Evolutionary conservation across 2,329 filamentous ascomycete genomes (phyloP).

Genomic region (Phaeosphaeria sp.): DNA sequence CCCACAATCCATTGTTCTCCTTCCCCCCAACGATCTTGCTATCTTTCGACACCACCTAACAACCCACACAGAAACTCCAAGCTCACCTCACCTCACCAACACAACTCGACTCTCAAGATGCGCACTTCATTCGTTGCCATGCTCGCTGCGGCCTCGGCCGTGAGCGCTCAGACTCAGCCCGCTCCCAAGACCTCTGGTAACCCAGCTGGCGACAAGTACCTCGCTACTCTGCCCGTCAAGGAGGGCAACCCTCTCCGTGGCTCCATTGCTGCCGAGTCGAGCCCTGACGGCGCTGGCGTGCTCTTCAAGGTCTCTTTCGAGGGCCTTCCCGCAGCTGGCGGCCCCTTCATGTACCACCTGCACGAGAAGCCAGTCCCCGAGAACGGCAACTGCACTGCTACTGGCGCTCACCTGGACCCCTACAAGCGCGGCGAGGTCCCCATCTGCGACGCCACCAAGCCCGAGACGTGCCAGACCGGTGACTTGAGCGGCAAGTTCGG

Average conservation of each 20-base stretch:
- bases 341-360: slow-evolving; percentile 57
- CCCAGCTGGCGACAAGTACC: slow-evolving; percentile 48
- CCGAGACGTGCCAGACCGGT: slow-evolving; percentile 53
- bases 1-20: not conserved
- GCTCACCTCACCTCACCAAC: slow-evolving; percentile 12
- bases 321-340: slow-evolving; percentile 50
- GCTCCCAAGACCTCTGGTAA: slow-evolving; percentile 48
- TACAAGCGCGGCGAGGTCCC: slow-evolving; percentile 50
- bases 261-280: slow-evolving; percentile 41
- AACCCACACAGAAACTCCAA: slow-evolving; percentile 8
- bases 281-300: slow-evolving; percentile 48
- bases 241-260: slow-evolving; percentile 43
- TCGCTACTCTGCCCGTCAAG: slow-evolving; percentile 46
- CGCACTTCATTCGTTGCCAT: slow-evolving; percentile 36
- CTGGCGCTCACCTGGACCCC: slow-evolving; percentile 53
- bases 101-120: slow-evolving; percentile 34
- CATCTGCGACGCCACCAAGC: slow-evolving; percentile 45
- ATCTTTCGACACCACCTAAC: slow-evolving; percentile 17
- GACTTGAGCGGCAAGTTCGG: slow-evolving; percentile 57
- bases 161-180: slow-evolving; percentile 34
- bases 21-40: not conserved
- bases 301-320: slow-evolving; percentile 49
- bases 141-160: slow-evolving; percentile 37
- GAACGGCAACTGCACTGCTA: slow-evolving; percentile 53
- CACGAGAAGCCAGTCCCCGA: slow-evolving; percentile 51